Conservation (phyloP, 2,329 filamentous ascomycete genomes). For the Lecanicillium sp. region DNA sequence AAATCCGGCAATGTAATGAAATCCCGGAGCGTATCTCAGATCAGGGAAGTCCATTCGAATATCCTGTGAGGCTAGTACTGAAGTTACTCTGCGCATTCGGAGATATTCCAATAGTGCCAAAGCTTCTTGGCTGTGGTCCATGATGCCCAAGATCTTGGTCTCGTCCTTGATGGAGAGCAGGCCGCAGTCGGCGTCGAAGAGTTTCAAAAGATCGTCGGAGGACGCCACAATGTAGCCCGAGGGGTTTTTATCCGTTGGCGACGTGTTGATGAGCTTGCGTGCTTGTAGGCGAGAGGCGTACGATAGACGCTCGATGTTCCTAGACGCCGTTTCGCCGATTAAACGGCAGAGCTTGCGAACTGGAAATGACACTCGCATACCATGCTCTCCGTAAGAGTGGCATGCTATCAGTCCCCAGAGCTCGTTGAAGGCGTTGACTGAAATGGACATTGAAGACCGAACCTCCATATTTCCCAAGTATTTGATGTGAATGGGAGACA, state of each 20-base stretch:
- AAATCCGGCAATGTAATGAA: constrained; percentile 69
- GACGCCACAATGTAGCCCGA: constrained; percentile 88
- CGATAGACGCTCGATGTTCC: constrained; percentile 81
- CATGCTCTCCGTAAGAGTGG: constrained; percentile 68
- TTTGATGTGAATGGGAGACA: constrained; percentile 85
- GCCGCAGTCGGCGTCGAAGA: constrained; percentile 85
- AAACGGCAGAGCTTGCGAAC: constrained; percentile 89
- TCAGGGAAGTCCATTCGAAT: constrained; percentile 74
- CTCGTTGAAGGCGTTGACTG: constrained; percentile 78
- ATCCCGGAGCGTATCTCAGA: constrained; percentile 71
- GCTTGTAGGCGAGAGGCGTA: constrained; percentile 81
- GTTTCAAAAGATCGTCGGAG: constrained; percentile 73
- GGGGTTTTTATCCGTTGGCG: constrained; percentile 73
- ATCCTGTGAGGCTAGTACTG: constrained; percentile 73
- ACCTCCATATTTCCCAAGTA: constrained; percentile 87
- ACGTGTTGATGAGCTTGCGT: constrained; percentile 80
- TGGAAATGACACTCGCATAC: constrained; percentile 88
- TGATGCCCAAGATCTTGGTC: constrained; percentile 73
- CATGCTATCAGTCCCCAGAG: constrained; percentile 86
- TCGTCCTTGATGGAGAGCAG: constrained; percentile 81
- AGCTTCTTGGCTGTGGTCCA: constrained; percentile 74
- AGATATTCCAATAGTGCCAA: constrained; percentile 81
- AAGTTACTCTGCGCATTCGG: constrained; percentile 65
- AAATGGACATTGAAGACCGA: constrained; percentile 91
- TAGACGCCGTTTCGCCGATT: constrained; percentile 76